A percentile compares a stretch with the other conserved stretches of the same genome.
Conservation (phyloP, 2,329 filamentous ascomycete genomes). For the Fusarium floridanum region DNA sequence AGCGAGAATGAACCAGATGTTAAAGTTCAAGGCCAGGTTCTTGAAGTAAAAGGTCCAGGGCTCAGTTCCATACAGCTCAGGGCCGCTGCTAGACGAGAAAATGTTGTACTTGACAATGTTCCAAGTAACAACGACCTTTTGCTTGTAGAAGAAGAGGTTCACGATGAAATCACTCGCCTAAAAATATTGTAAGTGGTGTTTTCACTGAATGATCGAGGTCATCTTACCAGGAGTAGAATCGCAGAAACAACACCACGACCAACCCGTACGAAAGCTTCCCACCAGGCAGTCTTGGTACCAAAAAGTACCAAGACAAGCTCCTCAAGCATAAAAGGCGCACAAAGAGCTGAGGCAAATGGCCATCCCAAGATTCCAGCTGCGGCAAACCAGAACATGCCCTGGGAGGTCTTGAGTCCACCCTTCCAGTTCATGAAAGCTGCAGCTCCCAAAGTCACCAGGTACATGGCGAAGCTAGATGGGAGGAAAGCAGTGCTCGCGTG, state of each 20-base stretch:
- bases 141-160: constrained; percentile 89
- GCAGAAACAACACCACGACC: constrained; percentile 76
- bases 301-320: constrained; percentile 73
- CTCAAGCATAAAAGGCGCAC: constrained; percentile 83
- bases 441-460: constrained; percentile 86
- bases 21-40: constrained; percentile 94
- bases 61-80: constrained; percentile 94
- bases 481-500: constrained; percentile 89
- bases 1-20: constrained; percentile 90
- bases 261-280: constrained; percentile 71
- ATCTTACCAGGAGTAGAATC: constrained; percentile 75
- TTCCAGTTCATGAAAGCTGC: constrained; percentile 93
- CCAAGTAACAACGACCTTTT: constrained; percentile 81
- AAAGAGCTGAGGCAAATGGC: constrained; percentile 91
- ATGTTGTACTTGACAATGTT: constrained; percentile 98
- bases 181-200: background rate
- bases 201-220: accelerated
- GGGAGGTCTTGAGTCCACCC: constrained; percentile 81
- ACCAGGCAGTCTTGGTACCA: constrained; percentile 69
- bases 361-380: constrained; percentile 88
- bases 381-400: constrained; percentile 92
- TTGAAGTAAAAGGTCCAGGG: constrained; percentile 97
- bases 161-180: constrained; percentile 77
- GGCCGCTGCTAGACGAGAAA: constrained; percentile 84
- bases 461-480: constrained; percentile 98